Base-by-base conservation (phyloP, 2,329 filamentous ascomycete genomes). In the Trichoderma atrobrunneum region DNA sequence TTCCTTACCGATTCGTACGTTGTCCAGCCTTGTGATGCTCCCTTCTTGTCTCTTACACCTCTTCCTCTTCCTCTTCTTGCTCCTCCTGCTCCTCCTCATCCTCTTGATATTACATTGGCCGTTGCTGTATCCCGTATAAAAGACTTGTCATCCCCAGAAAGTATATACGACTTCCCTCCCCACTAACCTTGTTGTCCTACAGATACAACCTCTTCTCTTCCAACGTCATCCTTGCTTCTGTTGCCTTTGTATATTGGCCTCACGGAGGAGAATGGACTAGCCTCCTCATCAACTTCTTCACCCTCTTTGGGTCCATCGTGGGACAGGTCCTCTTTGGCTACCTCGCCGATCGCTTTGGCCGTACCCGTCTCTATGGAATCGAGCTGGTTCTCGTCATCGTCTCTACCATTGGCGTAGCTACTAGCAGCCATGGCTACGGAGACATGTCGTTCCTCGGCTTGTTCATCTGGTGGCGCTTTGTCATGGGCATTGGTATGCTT, bases 371-470 rank as follows among this genome's bases (percentile, higher is more conserved):
- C 3, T 88, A 88, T 71, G 87, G 87, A n/a, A 85, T 88, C 67
- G 86, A 88, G 77, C 80, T 88, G 16, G 81, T 87, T 18, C 84
- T 88, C 12, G 86, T 88, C 61, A 87, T 88, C 65, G 83, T 88
- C 10, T 87, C 86, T 18, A 88, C 86, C n/a, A 85, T 88, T 73
- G 87, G 87, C 10, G 84, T 87, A 3, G 85, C 85, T n/a, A 87
- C 85, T 0, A 85, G 83, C 69, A 87, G 84, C 72, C 82, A 82
- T 74, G 85, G 86, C 36, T 86, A 85, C 75, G 79, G 81, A 54
- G 84, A 86, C 74, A 80, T 87, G 75, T 85, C 83, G 8, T 87
- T 87, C 71, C 77, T 87, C 2, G 85, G 81, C 14, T 78, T 87
- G 6, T 87, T 87, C 73, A 82, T 82, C 51, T 87, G 84, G 84